Evolutionary conservation across 2,329 filamentous ascomycete species (phyloP).

Genomic region (Corynespora cassiicola): DNA sequence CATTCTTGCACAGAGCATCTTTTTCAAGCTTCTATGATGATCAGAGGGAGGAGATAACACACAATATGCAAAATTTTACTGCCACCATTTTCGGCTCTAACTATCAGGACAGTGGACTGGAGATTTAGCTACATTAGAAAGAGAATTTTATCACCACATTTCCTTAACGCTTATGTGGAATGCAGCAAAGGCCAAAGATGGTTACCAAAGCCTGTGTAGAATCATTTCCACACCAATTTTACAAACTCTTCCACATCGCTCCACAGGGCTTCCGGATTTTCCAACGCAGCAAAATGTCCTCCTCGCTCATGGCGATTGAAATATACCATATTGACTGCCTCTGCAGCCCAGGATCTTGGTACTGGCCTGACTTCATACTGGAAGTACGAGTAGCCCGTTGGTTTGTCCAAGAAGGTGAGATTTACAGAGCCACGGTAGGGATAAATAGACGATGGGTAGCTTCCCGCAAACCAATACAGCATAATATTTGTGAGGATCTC

Average conservation of each 20-base stretch:
- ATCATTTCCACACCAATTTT: conserved; percentile 37
- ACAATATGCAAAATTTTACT: no score
- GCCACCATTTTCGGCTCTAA: no score
- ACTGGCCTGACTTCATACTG: conserved; percentile 49
- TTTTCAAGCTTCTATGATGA: no score
- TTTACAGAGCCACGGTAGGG: conserved; percentile 57
- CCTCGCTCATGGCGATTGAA: conserved; percentile 42
- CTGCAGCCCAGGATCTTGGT: conserved; percentile 49
- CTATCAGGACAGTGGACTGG: no score
- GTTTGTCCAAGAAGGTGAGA: no score
- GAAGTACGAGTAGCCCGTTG: conserved; percentile 53
- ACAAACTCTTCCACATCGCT: conserved; percentile 54
- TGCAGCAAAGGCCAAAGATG: no score
- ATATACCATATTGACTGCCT: conserved; percentile 46
- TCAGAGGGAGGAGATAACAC: no score
- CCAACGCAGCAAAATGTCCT: conserved; percentile 59
- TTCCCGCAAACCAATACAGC: conserved; percentile 64
- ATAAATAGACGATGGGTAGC: conserved; percentile 57
- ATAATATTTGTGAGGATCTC: conserved; percentile 58
- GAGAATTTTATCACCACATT: no score
- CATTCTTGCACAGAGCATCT: no score
- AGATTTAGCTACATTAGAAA: no score
- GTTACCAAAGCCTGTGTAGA: no score
- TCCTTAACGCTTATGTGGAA: no score
- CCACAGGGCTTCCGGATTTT: conserved; percentile 49